Evolutionary conservation across 108 stramenopile genomes (phyloP), one percentile per base, ranked within the genome.

Genomic region (Cyclostephanos tholiformis): DNA sequence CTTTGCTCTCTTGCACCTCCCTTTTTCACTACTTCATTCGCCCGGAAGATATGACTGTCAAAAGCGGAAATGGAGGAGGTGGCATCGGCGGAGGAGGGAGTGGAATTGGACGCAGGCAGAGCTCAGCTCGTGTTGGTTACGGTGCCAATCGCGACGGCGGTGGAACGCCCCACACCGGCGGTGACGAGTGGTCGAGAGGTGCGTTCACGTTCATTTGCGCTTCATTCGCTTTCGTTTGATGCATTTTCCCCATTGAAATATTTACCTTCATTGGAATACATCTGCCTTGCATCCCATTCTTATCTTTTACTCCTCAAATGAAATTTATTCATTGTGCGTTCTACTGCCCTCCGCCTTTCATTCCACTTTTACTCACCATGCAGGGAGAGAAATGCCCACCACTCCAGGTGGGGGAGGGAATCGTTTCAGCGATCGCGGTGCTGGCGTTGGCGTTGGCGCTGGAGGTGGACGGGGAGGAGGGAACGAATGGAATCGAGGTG

Each of bases 371-470:
- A n/a, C 4, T 29, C 11, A 7, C 6, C 29, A 35, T 29, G 30
- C 53, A 67, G 66, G 66, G 20, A 67, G 55, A 53, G 66, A 52
- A 13, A 75, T 75, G 74, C 55, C 74, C 12, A 36, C 66, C 19
- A 25, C 74, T 67, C 69, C 69, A 29, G 69, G 69, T 39, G 69
- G 69, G 19, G 71, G 66, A 36, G 68, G 63, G 43, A 53, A 67
- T 35, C 63, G 72, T 51, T 72, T 58, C 27, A 7, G 14, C 62
- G 38, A 63, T 49, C 67, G 53, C 11, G 55, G 50, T 66, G 23
- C 17, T 36, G 41, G 69, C 19, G 41, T 61, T 26, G 65, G 62
- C 36, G 67, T 73, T 52, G 69, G 72, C 11, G 44, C 17, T 26
- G 65, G 74, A 16, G 74, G 79, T 6, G 69, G 78, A 20, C n/a